Percentiles rank a stretch among this genome's conserved stretches.
These are phyloP conservation scores for Lablab purpureus DNA, from an alignment of 306 rosid genomes.

Conservation along the genomic window DNA sequence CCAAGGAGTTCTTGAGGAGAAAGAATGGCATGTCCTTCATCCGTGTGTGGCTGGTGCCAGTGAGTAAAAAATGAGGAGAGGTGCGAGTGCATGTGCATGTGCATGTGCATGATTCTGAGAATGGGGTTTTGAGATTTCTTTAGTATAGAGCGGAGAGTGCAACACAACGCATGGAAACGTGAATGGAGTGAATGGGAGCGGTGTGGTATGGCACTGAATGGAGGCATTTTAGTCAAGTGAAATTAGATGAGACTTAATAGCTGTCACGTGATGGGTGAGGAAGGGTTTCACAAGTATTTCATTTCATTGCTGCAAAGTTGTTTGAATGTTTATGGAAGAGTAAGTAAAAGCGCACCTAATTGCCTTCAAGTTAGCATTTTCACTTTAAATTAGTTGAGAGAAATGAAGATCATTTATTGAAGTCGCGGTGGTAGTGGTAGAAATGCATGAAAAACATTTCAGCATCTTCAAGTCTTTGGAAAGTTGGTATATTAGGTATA, in stretches of 20 bases:
- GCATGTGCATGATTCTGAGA: constrained; percentile 46
- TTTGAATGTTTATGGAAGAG: constrained; percentile 37
- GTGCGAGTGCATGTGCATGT: background rate
- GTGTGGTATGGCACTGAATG: constrained; percentile 61
- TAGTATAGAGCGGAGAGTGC: constrained; percentile 34
- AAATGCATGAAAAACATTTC: constrained; percentile 36
- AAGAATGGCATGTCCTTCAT: constrained; percentile 75
- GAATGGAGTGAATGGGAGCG: constrained; percentile 76
- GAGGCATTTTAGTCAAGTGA: constrained; percentile 44
- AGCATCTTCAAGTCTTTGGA: constrained; percentile 14
- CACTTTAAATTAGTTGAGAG: constrained; percentile 46
- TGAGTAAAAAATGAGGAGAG: background rate
- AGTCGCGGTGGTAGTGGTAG: constrained; percentile 35
- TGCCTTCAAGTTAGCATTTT: constrained; percentile 20
- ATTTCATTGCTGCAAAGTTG: constrained; percentile 50
- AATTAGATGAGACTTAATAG: constrained; percentile 59
- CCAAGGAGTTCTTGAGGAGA: constrained; percentile 74
- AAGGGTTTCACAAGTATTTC: constrained; percentile 52
- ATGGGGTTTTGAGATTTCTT: constrained; percentile 45
- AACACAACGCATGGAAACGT: constrained; percentile 54
- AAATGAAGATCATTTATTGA: constrained; percentile 43
- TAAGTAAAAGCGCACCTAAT: constrained; percentile 41
- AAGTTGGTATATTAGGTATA: background rate
- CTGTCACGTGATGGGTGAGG: constrained; percentile 53
- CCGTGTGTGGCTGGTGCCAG: background rate